Conservation (phyloP, 345 rosid genomes). For the Odontarrhena argentea region DNA sequence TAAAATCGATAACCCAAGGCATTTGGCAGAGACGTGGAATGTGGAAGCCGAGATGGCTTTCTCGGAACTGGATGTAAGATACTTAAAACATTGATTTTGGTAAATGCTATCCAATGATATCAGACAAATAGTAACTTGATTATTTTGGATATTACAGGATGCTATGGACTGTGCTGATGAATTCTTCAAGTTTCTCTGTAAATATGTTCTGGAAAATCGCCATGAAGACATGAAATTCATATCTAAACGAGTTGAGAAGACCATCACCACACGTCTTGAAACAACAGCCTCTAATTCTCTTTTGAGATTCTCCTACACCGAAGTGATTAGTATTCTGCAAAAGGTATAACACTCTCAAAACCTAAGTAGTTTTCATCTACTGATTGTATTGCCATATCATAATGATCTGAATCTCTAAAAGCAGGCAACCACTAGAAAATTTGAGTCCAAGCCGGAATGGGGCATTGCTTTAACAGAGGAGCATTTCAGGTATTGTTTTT, state of each 20-base stretch:
- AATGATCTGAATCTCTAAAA: conserved; percentile 22
- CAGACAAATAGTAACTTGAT: neutral
- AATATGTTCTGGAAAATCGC: conserved; percentile 69
- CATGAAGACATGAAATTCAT: conserved; percentile 65
- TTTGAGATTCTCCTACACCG: conserved; percentile 61
- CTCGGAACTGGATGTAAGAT: conserved; percentile 71
- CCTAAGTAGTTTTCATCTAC: neutral
- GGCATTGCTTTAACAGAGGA: conserved; percentile 66
- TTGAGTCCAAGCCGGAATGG: conserved; percentile 64
- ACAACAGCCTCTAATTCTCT: conserved; percentile 47
- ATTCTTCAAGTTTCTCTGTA: conserved; percentile 69
- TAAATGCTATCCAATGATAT: neutral
- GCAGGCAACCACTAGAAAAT: conserved; percentile 54
- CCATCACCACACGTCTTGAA: conserved; percentile 54
- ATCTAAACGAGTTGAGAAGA: conserved; percentile 60
- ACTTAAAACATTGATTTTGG: neutral
- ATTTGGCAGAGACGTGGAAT: conserved; percentile 78
- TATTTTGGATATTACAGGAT: conserved; percentile 53
- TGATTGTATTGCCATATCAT: neutral
- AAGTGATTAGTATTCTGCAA: conserved; percentile 58
- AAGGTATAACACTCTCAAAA: conserved; percentile 48
- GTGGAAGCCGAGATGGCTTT: conserved; percentile 83
- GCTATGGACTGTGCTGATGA: conserved; percentile 80
- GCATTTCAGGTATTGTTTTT: conserved; percentile 64
- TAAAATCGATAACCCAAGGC: conserved; percentile 52